These are phyloP conservation scores for Apiospora phragmitis DNA, from an alignment of 2,329 filamentous ascomycete species.

Conservation along the genomic window DNA sequence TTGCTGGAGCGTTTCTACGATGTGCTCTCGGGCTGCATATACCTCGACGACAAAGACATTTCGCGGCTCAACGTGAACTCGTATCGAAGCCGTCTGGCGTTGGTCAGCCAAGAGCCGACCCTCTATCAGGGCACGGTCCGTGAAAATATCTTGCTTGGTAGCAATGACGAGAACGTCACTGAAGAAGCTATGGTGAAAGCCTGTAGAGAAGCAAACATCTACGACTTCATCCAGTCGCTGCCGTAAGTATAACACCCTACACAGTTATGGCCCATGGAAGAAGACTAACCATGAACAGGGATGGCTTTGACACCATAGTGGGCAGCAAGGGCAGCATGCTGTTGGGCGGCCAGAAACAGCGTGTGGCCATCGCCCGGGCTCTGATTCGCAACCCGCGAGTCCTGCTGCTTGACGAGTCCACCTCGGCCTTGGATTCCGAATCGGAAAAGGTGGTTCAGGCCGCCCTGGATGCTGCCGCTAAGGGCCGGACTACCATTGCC, in stretches of 20 bases:
- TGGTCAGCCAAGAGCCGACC: slow-evolving; percentile 92
- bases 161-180: slow-evolving; percentile 23
- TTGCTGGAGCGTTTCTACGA: slow-evolving; percentile 95
- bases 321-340: slow-evolving; percentile 86
- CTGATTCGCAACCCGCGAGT: slow-evolving; percentile 86
- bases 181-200: slow-evolving; percentile 65
- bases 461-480: slow-evolving; percentile 77
- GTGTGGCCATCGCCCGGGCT: slow-evolving; percentile 88
- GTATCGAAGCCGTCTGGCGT: slow-evolving; percentile 80
- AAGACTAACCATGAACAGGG: no score
- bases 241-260: background rate
- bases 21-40: slow-evolving; percentile 74
- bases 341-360: slow-evolving; percentile 91
- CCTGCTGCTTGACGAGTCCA: slow-evolving; percentile 80
- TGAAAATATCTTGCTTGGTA: slow-evolving; percentile 55
- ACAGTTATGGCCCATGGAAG: no score
- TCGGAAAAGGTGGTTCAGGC: slow-evolving; percentile 78
- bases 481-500: slow-evolving; percentile 86
- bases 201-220: slow-evolving; percentile 88
- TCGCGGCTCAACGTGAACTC: slow-evolving; percentile 78
- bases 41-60: slow-evolving; percentile 81
- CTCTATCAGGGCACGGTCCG: slow-evolving; percentile 63
- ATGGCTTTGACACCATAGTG: slow-evolving; percentile 82
- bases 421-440: slow-evolving; percentile 73
- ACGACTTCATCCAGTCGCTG: slow-evolving; percentile 70